Evolutionary conservation across 169 alveolate species (phyloP).

Genomic region (Eimeria brunetti): DNA sequence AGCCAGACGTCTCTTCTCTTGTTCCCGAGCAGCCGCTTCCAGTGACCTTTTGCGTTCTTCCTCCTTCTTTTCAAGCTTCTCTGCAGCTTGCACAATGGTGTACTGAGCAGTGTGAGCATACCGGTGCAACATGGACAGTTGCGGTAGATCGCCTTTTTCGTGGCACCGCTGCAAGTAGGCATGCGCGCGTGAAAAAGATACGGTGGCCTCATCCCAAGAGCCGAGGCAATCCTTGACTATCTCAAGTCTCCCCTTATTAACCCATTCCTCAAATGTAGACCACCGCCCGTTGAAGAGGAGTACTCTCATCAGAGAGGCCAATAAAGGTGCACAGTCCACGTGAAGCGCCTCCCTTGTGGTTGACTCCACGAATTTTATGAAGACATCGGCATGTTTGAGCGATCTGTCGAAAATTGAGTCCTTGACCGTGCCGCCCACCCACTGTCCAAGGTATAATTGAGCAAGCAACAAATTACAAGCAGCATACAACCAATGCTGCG

Average conservation of each 20-base stretch:
- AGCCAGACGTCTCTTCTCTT: conserved; percentile 32
- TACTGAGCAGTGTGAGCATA: conserved; percentile 76
- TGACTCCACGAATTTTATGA: conserved; percentile 49
- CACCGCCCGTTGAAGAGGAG: conserved; percentile 72
- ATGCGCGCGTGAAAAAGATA: conserved; percentile 59
- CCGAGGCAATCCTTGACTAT: conserved; percentile 69
- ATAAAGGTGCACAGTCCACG: conserved; percentile 74
- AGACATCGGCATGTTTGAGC: conserved; percentile 51
- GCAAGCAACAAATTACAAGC: conserved; percentile 76
- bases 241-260: conserved; percentile 33
- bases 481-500: conserved; percentile 74
- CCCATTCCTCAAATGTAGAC: conserved; percentile 58
- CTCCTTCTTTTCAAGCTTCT: conserved; percentile 46
- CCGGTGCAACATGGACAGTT: conserved; percentile 51
- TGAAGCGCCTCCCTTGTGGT: conserved; percentile 64
- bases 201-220: conserved; percentile 63
- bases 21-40: conserved; percentile 42
- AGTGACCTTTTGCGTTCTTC: background rate
- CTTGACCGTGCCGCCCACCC: conserved; percentile 73
- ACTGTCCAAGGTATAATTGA: conserved; percentile 75
- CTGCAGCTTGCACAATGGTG: conserved; percentile 43
- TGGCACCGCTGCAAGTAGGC: conserved; percentile 39
- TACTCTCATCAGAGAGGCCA: conserved; percentile 69
- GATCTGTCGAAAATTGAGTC: conserved; percentile 67
- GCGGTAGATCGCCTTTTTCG: conserved; percentile 41